Evolutionary conservation across 768 basidiomycete genomes (phyloP).

Genomic region (Collybiopsis confluens): DNA sequence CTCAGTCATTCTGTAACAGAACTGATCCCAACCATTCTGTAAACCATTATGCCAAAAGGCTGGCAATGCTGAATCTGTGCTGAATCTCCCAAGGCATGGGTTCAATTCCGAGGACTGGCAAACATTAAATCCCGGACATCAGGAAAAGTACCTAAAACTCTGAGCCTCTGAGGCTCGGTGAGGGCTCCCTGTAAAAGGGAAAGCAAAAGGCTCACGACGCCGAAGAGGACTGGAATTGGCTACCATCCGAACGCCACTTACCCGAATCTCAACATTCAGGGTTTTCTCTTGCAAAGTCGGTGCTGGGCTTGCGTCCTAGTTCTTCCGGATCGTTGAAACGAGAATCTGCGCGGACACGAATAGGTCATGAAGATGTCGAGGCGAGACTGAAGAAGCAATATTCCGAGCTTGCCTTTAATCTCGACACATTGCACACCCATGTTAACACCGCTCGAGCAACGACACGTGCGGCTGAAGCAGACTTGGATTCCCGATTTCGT

Average conservation of each 20-base stretch:
- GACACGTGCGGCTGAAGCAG: conserved; percentile 47
- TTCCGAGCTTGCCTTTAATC: conserved; percentile 48
- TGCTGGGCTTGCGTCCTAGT: conserved; percentile 23
- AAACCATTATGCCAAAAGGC: too few relatives aligned
- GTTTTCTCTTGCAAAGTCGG: conserved; percentile 25
- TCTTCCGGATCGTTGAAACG: neutral
- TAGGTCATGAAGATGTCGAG: conserved; percentile 24
- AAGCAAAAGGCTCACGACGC: conserved; percentile 51
- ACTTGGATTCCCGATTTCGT: conserved; percentile 63
- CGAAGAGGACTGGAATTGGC: conserved; percentile 26
- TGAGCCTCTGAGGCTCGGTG: too few relatives aligned
- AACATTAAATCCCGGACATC: too few relatives aligned
- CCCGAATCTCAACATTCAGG: conserved; percentile 26
- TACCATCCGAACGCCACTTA: conserved; percentile 29
- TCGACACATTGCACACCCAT: conserved; percentile 53
- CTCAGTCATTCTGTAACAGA: too few relatives aligned
- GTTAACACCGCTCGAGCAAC: conserved; percentile 50
- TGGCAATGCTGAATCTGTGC: too few relatives aligned
- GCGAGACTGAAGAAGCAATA: conserved; percentile 37
- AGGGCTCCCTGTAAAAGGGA: too few relatives aligned
- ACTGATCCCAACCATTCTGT: too few relatives aligned
- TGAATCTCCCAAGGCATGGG: too few relatives aligned
- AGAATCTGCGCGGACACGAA: conserved; percentile 5
- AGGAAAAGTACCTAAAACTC: too few relatives aligned
- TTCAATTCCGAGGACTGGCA: too few relatives aligned